Evolutionary conservation across 2,329 filamentous ascomycete species (phyloP), one percentile per base, ranked within the genome.

Genomic region (Alternaria arborescens): DNA sequence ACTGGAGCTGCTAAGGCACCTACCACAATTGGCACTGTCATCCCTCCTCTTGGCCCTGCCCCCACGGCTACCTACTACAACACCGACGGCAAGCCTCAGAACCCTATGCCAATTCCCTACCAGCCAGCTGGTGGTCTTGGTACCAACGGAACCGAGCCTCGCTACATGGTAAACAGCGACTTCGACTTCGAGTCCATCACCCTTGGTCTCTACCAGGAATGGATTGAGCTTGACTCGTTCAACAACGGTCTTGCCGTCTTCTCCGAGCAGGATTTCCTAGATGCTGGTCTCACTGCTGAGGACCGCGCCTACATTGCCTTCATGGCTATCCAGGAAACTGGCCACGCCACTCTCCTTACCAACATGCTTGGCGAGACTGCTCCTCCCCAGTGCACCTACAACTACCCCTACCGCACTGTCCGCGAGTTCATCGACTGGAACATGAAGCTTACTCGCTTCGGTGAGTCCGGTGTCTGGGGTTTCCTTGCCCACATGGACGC

Each of bases 201-300:
- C 0, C 82, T 95, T 12, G 91, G 86, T 12, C 82, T 94, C 0
- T 94, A 94, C 74, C 90, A 93, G 70, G 92, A 95, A 78, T 95
- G 88, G 86, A 93, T 94, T 55, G 91, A 95, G 79, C 83, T 95
- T 1, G 92, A 95, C 73, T 84, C 93, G 14, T 95, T 95, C 84
- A 88, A 91, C 77, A 88, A 90, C 73, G 91, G 90, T 14, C 84
- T 95, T 3, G 87, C 86, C 0, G 86, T 82, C 0, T 95, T 92
- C 78, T 87, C 87, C 1, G 86, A 83, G 0, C 82, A 86, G 32
- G 90, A 95, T 16, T 95, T 94, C 67, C 81, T 86, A 7, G 86
- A 83, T 2, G 88, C 86, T 26, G 91, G 91, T 2, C 80, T 96
- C 14, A 89, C 82, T 7, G 83, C 87, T 11, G 87, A 91, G 71